phyloP scores from a whole-genome alignment of 257 asterid species.

The Ajuga chamaepitys region DNA sequence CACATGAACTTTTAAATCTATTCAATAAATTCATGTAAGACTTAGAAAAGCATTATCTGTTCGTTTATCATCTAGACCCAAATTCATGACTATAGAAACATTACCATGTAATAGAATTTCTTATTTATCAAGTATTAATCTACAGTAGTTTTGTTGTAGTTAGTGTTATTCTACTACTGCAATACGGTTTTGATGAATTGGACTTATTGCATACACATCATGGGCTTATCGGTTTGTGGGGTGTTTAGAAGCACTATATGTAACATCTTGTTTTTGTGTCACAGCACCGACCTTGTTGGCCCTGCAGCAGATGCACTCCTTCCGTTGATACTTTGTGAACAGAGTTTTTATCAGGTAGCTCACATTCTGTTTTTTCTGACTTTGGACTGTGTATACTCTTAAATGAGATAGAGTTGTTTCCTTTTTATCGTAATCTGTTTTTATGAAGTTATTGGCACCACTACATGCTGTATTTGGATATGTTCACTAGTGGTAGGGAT shows the following conservation, averaged over 20 bases:
- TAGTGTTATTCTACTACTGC: not conserved
- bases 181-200: not conserved
- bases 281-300: constrained; percentile 81
- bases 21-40: too few species aligned
- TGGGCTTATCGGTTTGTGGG: not conserved
- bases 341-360: constrained; percentile 77
- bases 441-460: not conserved
- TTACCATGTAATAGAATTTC: too few species aligned
- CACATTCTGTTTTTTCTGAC: not conserved
- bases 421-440: too few species aligned
- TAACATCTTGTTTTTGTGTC: constrained; percentile 23
- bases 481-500: not conserved
- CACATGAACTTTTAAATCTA: too few species aligned
- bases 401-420: too few species aligned
- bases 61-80: not conserved
- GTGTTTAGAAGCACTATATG: not conserved
- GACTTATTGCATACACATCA: not conserved
- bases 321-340: constrained; percentile 83
- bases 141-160: not conserved
- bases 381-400: too few species aligned
- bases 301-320: constrained; percentile 94
- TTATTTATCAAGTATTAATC: not conserved
- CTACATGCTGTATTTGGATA: not conserved
- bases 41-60: not conserved
- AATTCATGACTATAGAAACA: not conserved